A percentile compares a stretch with the other conserved stretches of the same genome.
phyloP scores from a whole-genome alignment of 768 basidiomycete species.

The Lyophyllum decastes region DNA sequence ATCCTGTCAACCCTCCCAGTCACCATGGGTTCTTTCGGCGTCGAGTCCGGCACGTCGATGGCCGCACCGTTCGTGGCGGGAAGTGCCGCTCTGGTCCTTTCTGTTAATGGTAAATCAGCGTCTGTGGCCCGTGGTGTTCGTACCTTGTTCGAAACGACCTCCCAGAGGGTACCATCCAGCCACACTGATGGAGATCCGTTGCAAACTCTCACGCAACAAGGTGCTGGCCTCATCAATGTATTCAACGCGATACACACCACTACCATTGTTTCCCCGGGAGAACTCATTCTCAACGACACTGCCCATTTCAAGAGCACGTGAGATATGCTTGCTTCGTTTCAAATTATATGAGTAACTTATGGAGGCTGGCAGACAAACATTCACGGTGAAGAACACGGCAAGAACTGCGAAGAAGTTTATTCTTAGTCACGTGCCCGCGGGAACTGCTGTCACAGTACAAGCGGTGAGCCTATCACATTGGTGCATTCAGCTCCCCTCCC shows the following conservation, averaged over 20 bases:
- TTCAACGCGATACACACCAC: constrained; percentile 56
- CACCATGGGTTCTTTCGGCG: constrained; percentile 37
- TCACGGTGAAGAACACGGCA: constrained; percentile 54
- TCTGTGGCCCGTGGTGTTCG: constrained; percentile 29
- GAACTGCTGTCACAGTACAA: constrained; percentile 49
- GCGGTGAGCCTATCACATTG: constrained; percentile 28
- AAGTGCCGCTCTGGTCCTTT: constrained; percentile 42
- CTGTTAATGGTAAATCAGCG: constrained; percentile 35
- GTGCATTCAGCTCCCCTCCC: not conserved
- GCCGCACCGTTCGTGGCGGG: constrained; percentile 49
- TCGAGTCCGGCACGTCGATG: constrained; percentile 48
- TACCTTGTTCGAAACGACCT: constrained; percentile 50
- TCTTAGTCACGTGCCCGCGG: constrained; percentile 57
- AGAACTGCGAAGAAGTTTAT: constrained; percentile 41
- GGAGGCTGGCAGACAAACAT: constrained; percentile 38
- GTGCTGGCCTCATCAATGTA: constrained; percentile 58
- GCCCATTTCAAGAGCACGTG: constrained; percentile 48
- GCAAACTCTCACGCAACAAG: constrained; percentile 54
- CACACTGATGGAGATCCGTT: constrained; percentile 50
- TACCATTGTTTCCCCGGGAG: constrained; percentile 53
- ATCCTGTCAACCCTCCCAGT: constrained; percentile 49
- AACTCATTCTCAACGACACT: constrained; percentile 68
- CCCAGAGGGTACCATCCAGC: constrained; percentile 41
- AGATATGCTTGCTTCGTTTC: constrained; percentile 20
- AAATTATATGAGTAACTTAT: not conserved